Percentiles rank a stretch among this genome's conserved stretches.
phyloP scores from a whole-genome alignment of 768 basidiomycete species.

The Nevesoporus exiguus region DNA sequence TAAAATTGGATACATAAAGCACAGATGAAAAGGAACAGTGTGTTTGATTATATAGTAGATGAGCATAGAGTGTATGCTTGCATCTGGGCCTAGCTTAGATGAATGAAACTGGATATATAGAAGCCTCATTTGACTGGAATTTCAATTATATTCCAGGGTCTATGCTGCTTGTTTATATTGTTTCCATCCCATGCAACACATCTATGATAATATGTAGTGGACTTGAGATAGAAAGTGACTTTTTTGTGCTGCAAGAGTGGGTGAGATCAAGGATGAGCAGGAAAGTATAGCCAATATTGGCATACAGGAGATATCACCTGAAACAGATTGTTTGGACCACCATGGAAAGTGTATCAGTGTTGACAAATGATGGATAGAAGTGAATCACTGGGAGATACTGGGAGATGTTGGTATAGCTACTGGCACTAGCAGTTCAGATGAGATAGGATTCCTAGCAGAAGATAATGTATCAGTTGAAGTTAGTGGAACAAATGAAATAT shows the following conservation, averaged over 20 bases:
- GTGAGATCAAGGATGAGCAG: too few relatives aligned
- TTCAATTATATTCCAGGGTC: background rate
- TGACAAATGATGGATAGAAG: slow-evolving; percentile 1
- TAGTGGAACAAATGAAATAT: slow-evolving; percentile 5
- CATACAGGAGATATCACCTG: background rate
- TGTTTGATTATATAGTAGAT: too few relatives aligned
- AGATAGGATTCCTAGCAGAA: background rate
- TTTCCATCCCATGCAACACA: slow-evolving; percentile 43
- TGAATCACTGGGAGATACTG: background rate
- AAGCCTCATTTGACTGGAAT: too few relatives aligned
- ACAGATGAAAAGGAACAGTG: background rate
- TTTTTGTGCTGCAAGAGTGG: slow-evolving; percentile 11
- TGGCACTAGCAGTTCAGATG: background rate
- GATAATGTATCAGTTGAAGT: background rate
- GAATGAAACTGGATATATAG: too few relatives aligned
- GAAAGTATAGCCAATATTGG: slow-evolving; percentile 4
- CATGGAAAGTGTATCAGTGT: slow-evolving; percentile 1
- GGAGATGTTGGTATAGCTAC: background rate
- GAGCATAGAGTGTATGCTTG: too few relatives aligned
- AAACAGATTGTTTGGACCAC: slow-evolving; percentile 9
- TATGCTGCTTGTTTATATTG: slow-evolving; percentile 22
- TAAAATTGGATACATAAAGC: background rate
- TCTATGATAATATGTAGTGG: slow-evolving; percentile 31
- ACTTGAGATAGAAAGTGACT: slow-evolving; percentile 12
- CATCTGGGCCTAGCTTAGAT: too few relatives aligned